A percentile compares a stretch with the other conserved stretches of the same genome.
Conservation (phyloP, 108 stramenopile genomes). For the Skeletonema marinoi region DNA sequence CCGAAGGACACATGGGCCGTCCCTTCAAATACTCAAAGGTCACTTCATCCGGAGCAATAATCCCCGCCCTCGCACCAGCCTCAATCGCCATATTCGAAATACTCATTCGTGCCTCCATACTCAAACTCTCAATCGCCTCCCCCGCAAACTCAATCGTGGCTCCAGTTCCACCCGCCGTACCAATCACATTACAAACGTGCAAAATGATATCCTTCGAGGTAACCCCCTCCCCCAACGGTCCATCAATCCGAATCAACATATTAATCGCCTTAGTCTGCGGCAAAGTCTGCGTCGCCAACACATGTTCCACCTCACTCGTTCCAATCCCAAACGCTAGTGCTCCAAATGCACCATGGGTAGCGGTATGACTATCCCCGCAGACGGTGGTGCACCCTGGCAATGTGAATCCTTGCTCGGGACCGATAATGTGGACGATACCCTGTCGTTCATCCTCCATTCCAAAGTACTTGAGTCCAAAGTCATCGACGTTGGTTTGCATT, state of each 20-base stretch:
- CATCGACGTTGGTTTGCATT: slow-evolving; percentile 80
- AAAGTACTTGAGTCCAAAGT: slow-evolving; percentile 94
- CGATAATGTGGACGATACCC: slow-evolving; percentile 96
- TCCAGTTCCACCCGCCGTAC: slow-evolving; percentile 97
- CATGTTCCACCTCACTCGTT: slow-evolving; percentile 95
- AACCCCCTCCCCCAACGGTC: slow-evolving; percentile 75
- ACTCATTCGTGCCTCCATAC: slow-evolving; percentile 93
- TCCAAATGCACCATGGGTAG: slow-evolving; percentile 96
- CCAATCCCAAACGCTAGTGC: slow-evolving; percentile 96
- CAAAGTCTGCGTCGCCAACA: slow-evolving; percentile 92
- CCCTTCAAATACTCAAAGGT: slow-evolving; percentile 93
- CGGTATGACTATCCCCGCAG: slow-evolving; percentile 95
- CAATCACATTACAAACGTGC: slow-evolving; percentile 90
- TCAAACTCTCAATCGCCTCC: slow-evolving; percentile 69
- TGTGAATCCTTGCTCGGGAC: slow-evolving; percentile 96
- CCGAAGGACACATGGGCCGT: slow-evolving; percentile 90
- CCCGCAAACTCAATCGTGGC: slow-evolving; percentile 95
- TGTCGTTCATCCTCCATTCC: slow-evolving; percentile 94
- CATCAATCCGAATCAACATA: slow-evolving; percentile 91
- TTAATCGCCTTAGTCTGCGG: slow-evolving; percentile 91
- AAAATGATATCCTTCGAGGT: slow-evolving; percentile 95
- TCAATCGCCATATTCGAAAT: slow-evolving; percentile 98
- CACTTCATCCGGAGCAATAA: slow-evolving; percentile 91
- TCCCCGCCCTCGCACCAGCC: slow-evolving; percentile 92
- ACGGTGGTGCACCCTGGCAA: slow-evolving; percentile 90